Base-by-base conservation (phyloP, 345 rosid species). In the Citrus australasica region DNA sequence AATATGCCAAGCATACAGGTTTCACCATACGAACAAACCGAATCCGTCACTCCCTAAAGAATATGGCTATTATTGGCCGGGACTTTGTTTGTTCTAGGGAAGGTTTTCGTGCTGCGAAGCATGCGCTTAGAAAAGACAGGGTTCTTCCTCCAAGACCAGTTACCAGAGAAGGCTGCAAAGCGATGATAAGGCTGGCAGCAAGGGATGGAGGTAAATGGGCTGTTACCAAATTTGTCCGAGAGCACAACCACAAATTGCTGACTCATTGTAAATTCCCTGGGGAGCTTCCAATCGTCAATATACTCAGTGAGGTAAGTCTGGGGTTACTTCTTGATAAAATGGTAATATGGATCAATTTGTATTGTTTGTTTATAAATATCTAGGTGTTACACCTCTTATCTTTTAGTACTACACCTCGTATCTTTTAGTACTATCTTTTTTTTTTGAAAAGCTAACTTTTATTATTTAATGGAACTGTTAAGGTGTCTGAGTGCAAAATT, bases 141-240 rank as follows among this genome's bases (percentile, higher is more conserved):
- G 82, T 81, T 71, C 88, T 86, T 81, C 88, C 88, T 66, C 86
- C 84, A 6, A 55, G 86, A 46, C 88, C 86, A 32, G 35, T 81
- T 73, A 83, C 86, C 1, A 85, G 88, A 79, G 88, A 86, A 83
- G 86, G 88, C n/a, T 85, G 88, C 78, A 85, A 79, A 74, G 84
- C 88, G 8, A 83, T 83, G 88, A 85, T 85, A 76, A 85, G 86
- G 78, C 67, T 83, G 69, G 88, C 88, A 27, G 85, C 85, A n/a
- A 81, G 85, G 66, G 88, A 79, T 71, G 86, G 77, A 69, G 81
- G 80, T 30, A 83, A 79, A 79, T 86, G 88, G 86, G 65, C 77
- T 51, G 88, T 83, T 30, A 85, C 88, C 56, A 83, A 86, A 70
- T 83, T 83, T 73, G 83, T 83, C 30, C 70, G 27, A 33, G 85